phyloP scores from a whole-genome alignment of 108 stramenopile species.

The Seminavis robusta region DNA sequence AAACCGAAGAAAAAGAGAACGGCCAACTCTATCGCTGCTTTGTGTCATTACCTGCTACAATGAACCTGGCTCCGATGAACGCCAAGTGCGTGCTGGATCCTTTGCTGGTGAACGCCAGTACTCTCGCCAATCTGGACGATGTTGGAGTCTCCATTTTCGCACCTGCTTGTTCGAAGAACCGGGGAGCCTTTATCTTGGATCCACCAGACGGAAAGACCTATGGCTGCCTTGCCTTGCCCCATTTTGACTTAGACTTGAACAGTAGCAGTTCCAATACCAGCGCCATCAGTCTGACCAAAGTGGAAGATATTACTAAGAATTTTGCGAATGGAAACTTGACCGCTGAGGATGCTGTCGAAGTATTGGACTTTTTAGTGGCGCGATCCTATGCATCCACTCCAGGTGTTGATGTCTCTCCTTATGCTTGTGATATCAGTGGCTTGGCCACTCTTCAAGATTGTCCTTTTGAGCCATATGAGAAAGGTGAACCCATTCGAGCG shows the following conservation, averaged over 20 bases:
- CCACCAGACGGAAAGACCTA: slow-evolving; percentile 63
- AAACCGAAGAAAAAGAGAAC: no score
- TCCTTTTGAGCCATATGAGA: background rate
- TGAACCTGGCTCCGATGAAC: no score
- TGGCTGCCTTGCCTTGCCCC: no score
- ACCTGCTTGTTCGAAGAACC: slow-evolving; percentile 70
- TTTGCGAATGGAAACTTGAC: slow-evolving; percentile 46
- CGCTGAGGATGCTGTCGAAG: slow-evolving; percentile 27
- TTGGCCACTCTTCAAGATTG: slow-evolving; percentile 39
- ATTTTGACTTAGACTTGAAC: no score
- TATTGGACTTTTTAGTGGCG: slow-evolving; percentile 46
- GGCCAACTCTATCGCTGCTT: no score
- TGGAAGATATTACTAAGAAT: slow-evolving; percentile 16
- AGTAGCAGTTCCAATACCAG: slow-evolving; percentile 35
- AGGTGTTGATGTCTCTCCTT: slow-evolving; percentile 18
- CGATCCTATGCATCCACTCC: slow-evolving; percentile 33
- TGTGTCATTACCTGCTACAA: no score
- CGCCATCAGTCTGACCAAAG: no score
- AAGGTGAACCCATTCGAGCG: slow-evolving; percentile 42
- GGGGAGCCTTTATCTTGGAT: slow-evolving; percentile 80
- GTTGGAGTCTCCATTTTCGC: slow-evolving; percentile 77
- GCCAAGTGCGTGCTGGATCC: slow-evolving; percentile 58
- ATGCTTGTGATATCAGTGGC: slow-evolving; percentile 58
- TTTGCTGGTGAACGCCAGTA: slow-evolving; percentile 42
- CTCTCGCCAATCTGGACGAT: slow-evolving; percentile 50